Evolutionary conservation across 176 grass and related monocot species (phyloP), one percentile per base, ranked within the genome.

Genomic region (Alloteropsis semialata): DNA sequence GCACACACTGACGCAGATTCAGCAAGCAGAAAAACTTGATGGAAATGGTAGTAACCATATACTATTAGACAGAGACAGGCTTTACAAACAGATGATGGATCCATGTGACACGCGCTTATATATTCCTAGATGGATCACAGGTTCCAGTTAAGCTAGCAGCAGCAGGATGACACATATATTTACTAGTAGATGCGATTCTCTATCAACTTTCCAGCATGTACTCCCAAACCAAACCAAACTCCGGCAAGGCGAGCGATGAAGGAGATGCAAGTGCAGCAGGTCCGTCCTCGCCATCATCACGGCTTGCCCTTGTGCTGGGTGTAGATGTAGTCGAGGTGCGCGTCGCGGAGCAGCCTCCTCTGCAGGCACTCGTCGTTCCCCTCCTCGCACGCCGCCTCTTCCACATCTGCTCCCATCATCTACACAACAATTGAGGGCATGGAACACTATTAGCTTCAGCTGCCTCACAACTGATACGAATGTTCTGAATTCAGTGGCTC

Each of bases 251-350:
- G 19, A 14, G 18, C 6, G 34, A 17, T 30, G 13, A 15, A 15
- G n/a, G 16, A 42, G 34, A 36, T 3, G 34, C 34, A n/a, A n/a
- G n/a, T n/a, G n/a, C 46, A 21, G 64, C 34, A 39, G 30, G 16
- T 34, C 1, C 2, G 7, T 1, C 61, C 0, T 5, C 34, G 0
- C 37, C 34, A 0, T 44, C 19, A 1, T 84, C 73, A 84, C 0
- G 88, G 88, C 55, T 80, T 86, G 25, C 55, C 62, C 49, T 78
- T 85, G 36, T 42, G 74, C 88, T 90, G 88, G 46, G 88, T 90
- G 88, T 90, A 90, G 88, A 90, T 90, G 84, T 90, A 90, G 84
- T 90, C 88, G 59, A 90, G 58, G 62, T 90, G 84, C 0, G 88
- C 88, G 12, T 90, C 84, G 17, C 9, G 51, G 44, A 90, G 81